Evolutionary conservation across 1,284 basidiomycete genomes (phyloP).

Genomic region (Laetiporus sulphureus): DNA sequence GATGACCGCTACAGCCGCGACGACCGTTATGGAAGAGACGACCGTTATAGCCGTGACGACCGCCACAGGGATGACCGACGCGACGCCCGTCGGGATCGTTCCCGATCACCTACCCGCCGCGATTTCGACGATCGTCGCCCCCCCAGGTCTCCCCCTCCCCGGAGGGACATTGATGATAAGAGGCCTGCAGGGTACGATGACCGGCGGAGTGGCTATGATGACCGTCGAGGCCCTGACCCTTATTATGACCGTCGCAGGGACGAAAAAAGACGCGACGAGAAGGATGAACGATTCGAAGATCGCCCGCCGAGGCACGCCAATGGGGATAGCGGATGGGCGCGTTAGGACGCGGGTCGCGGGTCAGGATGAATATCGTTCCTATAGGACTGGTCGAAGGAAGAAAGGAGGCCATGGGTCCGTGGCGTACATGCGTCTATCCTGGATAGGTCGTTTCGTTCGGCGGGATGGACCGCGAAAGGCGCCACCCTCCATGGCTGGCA

Average conservation of each 20-base stretch:
- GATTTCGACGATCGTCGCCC: conserved; percentile 64
- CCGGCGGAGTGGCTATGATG: conserved; percentile 64
- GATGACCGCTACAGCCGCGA: conserved; percentile 36
- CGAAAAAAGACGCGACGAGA: conserved; percentile 71
- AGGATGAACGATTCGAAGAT: conserved; percentile 70
- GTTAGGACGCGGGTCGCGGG: no score
- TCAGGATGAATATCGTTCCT: no score
- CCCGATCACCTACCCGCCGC: conserved; percentile 59
- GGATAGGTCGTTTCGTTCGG: conserved; percentile 1
- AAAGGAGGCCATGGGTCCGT: conserved; percentile 18
- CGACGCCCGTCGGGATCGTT: conserved; percentile 39
- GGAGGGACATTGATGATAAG: conserved; percentile 71
- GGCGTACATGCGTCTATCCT: no score
- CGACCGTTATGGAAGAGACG: conserved; percentile 35
- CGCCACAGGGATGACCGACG: conserved; percentile 46
- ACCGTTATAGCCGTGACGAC: conserved; percentile 40
- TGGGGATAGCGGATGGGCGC: conserved; percentile 49
- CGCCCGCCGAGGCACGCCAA: conserved; percentile 62
- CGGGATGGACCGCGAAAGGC: conserved; percentile 13
- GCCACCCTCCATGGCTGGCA: conserved; percentile 16
- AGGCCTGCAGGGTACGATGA: conserved; percentile 84
- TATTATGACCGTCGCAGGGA: conserved; percentile 78
- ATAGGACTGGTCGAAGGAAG: no score
- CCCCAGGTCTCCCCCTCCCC: conserved; percentile 70
- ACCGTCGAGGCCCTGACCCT: conserved; percentile 69